These are phyloP conservation scores for Anisodus tanguticus DNA, from an alignment of 257 asterid genomes.

Conservation along the genomic window DNA sequence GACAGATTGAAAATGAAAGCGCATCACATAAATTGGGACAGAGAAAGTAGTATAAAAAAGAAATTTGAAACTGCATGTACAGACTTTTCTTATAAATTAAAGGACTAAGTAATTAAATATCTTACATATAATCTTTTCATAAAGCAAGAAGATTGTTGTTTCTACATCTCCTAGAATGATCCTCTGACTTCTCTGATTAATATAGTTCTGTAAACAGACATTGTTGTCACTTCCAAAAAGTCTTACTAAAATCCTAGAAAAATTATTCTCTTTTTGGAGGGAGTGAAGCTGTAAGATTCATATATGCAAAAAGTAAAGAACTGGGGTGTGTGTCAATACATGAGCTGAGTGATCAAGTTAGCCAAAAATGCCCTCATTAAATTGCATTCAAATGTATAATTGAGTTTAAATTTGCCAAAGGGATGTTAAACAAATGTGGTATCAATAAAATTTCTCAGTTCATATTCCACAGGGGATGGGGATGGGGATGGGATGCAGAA, in stretches of 20 bases:
- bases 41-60: too few species aligned
- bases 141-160: neutral
- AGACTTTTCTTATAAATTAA: too few species aligned
- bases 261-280: slow-evolving; percentile 30
- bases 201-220: neutral
- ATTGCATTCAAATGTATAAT: too few species aligned
- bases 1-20: too few species aligned
- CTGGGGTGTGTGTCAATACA: slow-evolving; percentile 58
- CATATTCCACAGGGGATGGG: too few species aligned
- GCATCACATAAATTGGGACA: too few species aligned
- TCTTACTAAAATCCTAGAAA: neutral
- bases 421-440: slow-evolving; percentile 15
- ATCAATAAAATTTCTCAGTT: too few species aligned
- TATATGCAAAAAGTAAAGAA: slow-evolving; percentile 54
- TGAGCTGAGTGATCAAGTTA: slow-evolving; percentile 58
- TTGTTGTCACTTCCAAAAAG: neutral
- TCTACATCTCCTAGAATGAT: neutral
- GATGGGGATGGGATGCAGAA: too few species aligned
- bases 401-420: slow-evolving; percentile 37
- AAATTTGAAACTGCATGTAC: too few species aligned
- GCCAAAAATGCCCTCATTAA: slow-evolving; percentile 66
- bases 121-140: too few species aligned
- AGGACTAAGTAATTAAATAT: too few species aligned
- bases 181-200: neutral
- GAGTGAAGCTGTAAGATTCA: slow-evolving; percentile 65